Conservation (phyloP, 345 rosid species). For the Hevea brasiliensis region DNA sequence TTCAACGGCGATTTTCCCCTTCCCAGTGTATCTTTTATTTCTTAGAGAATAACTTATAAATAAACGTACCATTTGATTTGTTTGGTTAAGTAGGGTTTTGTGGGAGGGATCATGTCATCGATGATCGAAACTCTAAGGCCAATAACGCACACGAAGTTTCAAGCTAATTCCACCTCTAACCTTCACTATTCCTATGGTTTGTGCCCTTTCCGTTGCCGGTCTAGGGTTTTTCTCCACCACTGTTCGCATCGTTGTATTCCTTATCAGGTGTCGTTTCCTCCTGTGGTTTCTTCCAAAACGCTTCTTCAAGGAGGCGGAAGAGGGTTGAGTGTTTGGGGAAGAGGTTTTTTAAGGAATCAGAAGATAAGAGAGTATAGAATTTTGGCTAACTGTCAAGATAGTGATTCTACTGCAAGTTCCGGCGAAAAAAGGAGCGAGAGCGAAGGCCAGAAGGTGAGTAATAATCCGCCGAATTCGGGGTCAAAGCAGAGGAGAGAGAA, state of each 20-base stretch:
- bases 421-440: slow-evolving; percentile 40
- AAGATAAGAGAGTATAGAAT: slow-evolving; percentile 36
- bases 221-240: slow-evolving; percentile 38
- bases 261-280: slow-evolving; percentile 30
- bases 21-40: neutral
- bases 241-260: slow-evolving; percentile 35
- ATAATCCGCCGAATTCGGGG: slow-evolving; percentile 34
- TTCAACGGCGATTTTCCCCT: slow-evolving; percentile 21
- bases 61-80: neutral
- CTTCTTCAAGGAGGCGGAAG: neutral
- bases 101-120: slow-evolving; percentile 32
- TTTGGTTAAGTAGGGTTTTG: slow-evolving; percentile 40
- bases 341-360: slow-evolving; percentile 29
- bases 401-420: slow-evolving; percentile 40
- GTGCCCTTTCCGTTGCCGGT: slow-evolving; percentile 32
- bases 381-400: slow-evolving; percentile 67
- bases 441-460: slow-evolving; percentile 35
- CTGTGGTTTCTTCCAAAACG: neutral
- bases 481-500: slow-evolving; percentile 56
- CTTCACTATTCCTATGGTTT: slow-evolving; percentile 38
- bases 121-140: slow-evolving; percentile 45
- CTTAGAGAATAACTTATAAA: neutral
- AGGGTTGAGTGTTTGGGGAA: slow-evolving; percentile 3
- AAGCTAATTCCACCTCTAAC: slow-evolving; percentile 24
- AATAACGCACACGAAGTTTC: slow-evolving; percentile 30